These are phyloP conservation scores for Pleodorina starrii DNA, from an alignment of 139 green algal species.

Conservation along the genomic window DNA sequence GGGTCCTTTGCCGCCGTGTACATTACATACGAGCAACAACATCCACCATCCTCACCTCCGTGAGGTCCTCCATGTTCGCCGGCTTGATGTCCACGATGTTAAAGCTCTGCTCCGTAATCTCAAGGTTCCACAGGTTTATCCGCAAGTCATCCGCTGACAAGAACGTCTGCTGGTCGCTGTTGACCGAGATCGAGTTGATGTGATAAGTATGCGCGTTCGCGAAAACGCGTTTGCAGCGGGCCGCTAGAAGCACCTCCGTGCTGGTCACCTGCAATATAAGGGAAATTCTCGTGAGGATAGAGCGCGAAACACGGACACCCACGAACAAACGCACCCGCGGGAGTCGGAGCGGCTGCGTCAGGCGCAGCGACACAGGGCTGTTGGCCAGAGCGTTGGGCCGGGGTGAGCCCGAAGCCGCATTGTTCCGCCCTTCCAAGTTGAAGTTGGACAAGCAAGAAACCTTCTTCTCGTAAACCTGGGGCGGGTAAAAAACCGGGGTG, in stretches of 20 bases:
- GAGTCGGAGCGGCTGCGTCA: constrained; percentile 14
- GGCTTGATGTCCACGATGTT: constrained; percentile 99
- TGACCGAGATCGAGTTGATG: constrained; percentile 96
- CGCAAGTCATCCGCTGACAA: constrained; percentile 95
- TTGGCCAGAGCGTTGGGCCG: constrained; percentile 46
- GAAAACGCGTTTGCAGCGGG: constrained; percentile 82
- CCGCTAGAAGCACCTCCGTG: constrained; percentile 69
- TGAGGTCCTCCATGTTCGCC: constrained; percentile 99
- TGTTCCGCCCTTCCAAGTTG: constrained; percentile 78
- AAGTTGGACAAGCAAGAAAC: constrained; percentile 85
- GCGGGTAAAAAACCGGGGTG: not conserved
- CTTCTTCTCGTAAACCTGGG: constrained; percentile 92
- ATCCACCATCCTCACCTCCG: constrained; percentile 71
- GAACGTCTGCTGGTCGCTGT: constrained; percentile 96
- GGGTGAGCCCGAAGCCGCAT: not conserved
- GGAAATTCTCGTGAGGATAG: not conserved
- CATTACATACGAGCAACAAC: not conserved
- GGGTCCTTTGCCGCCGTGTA: not conserved
- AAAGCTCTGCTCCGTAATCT: constrained; percentile 91
- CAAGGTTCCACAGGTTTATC: constrained; percentile 98
- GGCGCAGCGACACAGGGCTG: constrained; percentile 34
- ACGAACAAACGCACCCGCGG: constrained; percentile 35
- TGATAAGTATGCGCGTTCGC: constrained; percentile 98
- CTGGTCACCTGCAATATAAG: constrained; percentile 56
- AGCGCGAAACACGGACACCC: not conserved